Percentiles rank a stretch among this genome's conserved stretches.
phyloP scores from a whole-genome alignment of 306 rosid genomes.

The Prunus campanulata region DNA sequence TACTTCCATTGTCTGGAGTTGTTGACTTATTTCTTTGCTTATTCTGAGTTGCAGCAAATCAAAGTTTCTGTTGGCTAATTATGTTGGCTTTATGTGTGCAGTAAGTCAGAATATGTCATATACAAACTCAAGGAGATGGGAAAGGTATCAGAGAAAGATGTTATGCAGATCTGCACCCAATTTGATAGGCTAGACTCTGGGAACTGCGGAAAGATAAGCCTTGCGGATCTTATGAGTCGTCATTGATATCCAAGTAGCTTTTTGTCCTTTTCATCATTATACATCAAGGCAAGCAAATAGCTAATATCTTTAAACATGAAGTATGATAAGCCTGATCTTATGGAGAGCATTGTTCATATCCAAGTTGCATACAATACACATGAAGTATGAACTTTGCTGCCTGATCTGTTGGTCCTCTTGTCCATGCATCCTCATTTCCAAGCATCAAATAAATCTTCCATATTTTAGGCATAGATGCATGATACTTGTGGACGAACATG shows the following conservation, averaged over 20 bases:
- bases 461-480: background rate
- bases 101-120: constrained; percentile 88
- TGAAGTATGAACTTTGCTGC: constrained; percentile 5
- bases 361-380: constrained; percentile 9
- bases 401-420: background rate
- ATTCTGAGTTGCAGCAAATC: constrained; percentile 6
- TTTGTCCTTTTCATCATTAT: background rate
- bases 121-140: constrained; percentile 99
- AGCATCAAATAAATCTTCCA: background rate
- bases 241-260: constrained; percentile 18
- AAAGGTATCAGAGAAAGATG: constrained; percentile 77
- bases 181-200: constrained; percentile 77
- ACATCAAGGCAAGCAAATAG: background rate
- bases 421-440: background rate
- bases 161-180: constrained; percentile 63
- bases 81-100: constrained; percentile 35
- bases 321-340: constrained; percentile 39
- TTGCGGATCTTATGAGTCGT: constrained; percentile 66
- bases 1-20: constrained; percentile 2
- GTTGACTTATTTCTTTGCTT: constrained; percentile 11
- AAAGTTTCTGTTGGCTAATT: constrained; percentile 18
- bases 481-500: background rate
- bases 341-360: constrained; percentile 17
- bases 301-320: background rate
- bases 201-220: constrained; percentile 81